Base-by-base conservation (phyloP, 495 filamentous ascomycete genomes). In the Mycothermus thermophilus region DNA sequence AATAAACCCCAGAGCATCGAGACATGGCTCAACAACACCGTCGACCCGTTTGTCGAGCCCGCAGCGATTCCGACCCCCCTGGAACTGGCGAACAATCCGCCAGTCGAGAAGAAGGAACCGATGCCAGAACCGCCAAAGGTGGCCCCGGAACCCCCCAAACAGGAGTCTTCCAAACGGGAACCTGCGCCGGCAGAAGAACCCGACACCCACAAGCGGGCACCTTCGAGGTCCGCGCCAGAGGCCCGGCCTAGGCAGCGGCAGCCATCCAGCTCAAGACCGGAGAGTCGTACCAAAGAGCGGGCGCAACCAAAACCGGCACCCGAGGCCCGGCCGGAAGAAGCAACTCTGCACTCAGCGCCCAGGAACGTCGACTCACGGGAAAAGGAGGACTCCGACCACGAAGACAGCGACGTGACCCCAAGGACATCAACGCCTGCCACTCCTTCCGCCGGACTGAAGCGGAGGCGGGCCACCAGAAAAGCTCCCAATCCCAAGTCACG, bases 11-110 rank as follows among this genome's bases (percentile, higher is more conserved):
- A 51, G 44, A 81, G 60, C 40, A 83, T 87, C 29, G 79, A 85
- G 56, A 75, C 75, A 2, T 87, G 81, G 81, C 57, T 87, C 21
- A 77, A 77, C 32, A 66, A 65, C 15, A 83, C 79, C 1, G 64
- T 73, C 8, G 81, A 87, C 44, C 80, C 81, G 6, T 84, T 85
- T 42, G 44, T 80, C 14, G 77, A 83, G 14, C 41, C 59, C 17
- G 54, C 69, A 9, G 7, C 43, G 43, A 33, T 27, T 31, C 8
- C 38, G 51, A 27, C 43, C 49, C 3, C 39, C 34, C 2, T 43
- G 2, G 3, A 22, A 52, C 30, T n/a, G n/a, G n/a, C n/a, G n/a
- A n/a, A n/a, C n/a, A n/a, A n/a, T n/a, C n/a, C n/a, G n/a, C n/a
- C 22, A 25, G 22, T 25, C 22, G 43, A 46, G 14, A 18, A 21